phyloP scores from a whole-genome alignment of 2,329 filamentous ascomycete genomes.

The Cercospora nicotianae region DNA sequence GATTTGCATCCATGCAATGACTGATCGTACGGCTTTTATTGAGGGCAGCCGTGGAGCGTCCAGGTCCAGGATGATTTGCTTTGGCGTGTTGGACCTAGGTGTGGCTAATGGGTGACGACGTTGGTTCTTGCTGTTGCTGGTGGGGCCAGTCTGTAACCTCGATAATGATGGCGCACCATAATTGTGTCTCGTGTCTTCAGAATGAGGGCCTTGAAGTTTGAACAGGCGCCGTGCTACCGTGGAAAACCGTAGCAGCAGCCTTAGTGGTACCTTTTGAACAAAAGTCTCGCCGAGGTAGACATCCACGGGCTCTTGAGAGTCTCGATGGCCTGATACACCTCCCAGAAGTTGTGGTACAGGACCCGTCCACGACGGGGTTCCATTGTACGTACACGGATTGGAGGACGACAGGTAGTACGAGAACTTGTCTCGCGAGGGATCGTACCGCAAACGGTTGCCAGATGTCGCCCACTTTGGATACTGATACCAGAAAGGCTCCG shows the following conservation, averaged over 20 bases:
- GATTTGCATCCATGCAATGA: slow-evolving; percentile 13
- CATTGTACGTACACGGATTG: neutral
- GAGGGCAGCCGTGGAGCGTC: slow-evolving; percentile 2
- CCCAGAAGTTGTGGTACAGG: neutral
- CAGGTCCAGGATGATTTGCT: slow-evolving; percentile 1
- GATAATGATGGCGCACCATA: neutral
- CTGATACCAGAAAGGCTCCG: slow-evolving; percentile 23
- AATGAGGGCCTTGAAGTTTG: neutral
- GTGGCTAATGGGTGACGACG: neutral
- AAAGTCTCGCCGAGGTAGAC: slow-evolving; percentile 16
- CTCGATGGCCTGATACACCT: neutral
- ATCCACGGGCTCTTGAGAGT: slow-evolving; percentile 11
- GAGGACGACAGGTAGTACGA: slow-evolving; percentile 6
- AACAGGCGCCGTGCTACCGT: slow-evolving; percentile 10
- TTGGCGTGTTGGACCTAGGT: neutral
- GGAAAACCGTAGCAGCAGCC: slow-evolving; percentile 19
- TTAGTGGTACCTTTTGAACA: slow-evolving; percentile 17
- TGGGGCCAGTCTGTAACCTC: neutral
- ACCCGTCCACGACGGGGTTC: neutral
- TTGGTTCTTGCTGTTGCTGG: neutral
- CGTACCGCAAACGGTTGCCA: slow-evolving; percentile 14
- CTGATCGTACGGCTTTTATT: neutral
- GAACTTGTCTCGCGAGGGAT: slow-evolving; percentile 11
- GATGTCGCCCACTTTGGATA: slow-evolving; percentile 17
- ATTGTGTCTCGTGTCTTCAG: neutral